Evolutionary conservation across 2,329 filamentous ascomycete genomes (phyloP), one percentile per base, ranked within the genome.

Genomic region (Purpureocillium takamizusanense): DNA sequence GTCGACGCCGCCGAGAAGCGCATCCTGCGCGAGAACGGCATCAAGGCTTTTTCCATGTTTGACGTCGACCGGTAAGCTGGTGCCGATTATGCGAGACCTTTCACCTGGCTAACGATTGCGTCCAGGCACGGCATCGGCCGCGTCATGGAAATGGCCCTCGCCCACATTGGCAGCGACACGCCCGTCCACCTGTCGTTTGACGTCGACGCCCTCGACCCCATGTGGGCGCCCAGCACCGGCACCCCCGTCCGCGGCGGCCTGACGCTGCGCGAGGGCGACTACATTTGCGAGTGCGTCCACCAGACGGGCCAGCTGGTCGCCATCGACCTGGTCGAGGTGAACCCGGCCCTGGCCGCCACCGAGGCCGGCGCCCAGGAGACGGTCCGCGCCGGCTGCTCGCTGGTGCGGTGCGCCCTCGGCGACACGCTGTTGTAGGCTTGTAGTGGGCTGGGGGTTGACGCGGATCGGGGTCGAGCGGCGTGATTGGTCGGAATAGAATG

Each of bases 31-130:
- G 86, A 97, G 48, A 71, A 97, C 55, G 82, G 83, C 31, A 92
- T 98, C 69, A 90, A 86, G 70, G 90, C 90, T 4, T 98, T 97
- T 56, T 90, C 83, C 66, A 98, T 98, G 92, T 92, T 95, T 59
- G 92, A 98, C 58, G 84, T 98, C 61, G 92, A 98, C 63, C 75
- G 78, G 83, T 87, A 68, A 52, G 74, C n/a, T n/a, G n/a, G n/a
- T n/a, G n/a, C n/a, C n/a, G n/a, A n/a, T n/a, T n/a, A n/a, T 57
- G 15, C 30, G 12, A 7, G 4, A 21, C 21, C n/a, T n/a, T n/a
- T n/a, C n/a, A n/a, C n/a, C 21, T 43, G 2, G 21, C 38, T 28
- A 28, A 14, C 11, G 7, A 14, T 16, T 13, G 51, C 37, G 1
- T 40, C 10, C 21, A 88, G 86, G 38, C 74, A 97, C 57, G 92